phyloP scores from a whole-genome alignment of 768 basidiomycete genomes.

The Pholiota microspora region DNA sequence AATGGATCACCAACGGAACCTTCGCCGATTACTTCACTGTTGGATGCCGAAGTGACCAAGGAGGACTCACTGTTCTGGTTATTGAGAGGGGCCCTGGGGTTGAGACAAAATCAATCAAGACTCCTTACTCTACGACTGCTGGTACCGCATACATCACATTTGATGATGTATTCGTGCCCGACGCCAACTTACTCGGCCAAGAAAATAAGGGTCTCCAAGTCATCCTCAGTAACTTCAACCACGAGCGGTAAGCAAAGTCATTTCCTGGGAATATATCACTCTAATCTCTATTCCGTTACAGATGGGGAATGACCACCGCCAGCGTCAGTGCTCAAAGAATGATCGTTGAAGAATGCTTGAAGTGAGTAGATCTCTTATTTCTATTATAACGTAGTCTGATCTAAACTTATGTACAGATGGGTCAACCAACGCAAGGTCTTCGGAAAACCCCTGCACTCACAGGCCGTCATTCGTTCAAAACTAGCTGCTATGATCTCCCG shows the following conservation, averaged over 20 bases:
- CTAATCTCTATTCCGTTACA: conserved; percentile 15
- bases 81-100: conserved; percentile 44
- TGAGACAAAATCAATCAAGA: conserved; percentile 80
- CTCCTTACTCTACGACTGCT: conserved; percentile 73
- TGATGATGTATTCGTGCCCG: conserved; percentile 82
- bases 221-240: conserved; percentile 77
- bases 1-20: conserved; percentile 82
- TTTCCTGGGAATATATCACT: background rate
- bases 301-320: conserved; percentile 67
- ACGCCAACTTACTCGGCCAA: conserved; percentile 74
- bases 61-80: conserved; percentile 26
- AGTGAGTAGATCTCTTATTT: conserved; percentile 31
- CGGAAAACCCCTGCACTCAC: conserved; percentile 64
- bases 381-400: background rate
- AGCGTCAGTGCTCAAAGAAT: conserved; percentile 54
- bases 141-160: conserved; percentile 86
- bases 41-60: conserved; percentile 53
- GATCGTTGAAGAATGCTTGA: conserved; percentile 75
- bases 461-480: conserved; percentile 76
- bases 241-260: conserved; percentile 64
- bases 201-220: conserved; percentile 42
- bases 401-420: conserved; percentile 43
- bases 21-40: conserved; percentile 72
- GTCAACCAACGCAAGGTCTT: conserved; percentile 76
- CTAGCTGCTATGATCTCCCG: conserved; percentile 80